Percentiles rank a stretch among this genome's conserved stretches.
Conservation (phyloP, 345 rosid genomes). For the Ceriops tagal region DNA sequence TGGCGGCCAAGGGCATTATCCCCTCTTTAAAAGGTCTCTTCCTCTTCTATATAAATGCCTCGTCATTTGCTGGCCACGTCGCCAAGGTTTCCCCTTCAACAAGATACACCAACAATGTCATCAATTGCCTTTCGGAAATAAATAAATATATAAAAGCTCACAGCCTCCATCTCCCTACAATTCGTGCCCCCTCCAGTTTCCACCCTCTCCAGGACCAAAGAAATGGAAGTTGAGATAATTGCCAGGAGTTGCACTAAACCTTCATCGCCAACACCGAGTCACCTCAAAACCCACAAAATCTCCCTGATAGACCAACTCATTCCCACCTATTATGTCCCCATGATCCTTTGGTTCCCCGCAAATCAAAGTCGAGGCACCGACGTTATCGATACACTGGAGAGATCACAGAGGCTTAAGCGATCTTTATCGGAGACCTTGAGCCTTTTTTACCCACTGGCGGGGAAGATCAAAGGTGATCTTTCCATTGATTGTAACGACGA, state of each 20-base stretch:
- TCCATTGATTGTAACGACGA: conserved; percentile 14
- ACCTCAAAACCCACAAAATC: conserved; percentile 11
- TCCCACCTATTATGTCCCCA: background rate
- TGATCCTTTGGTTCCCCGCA: conserved; percentile 1
- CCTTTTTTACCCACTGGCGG: conserved; percentile 11
- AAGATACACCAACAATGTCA: no score
- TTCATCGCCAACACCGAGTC: conserved; percentile 13
- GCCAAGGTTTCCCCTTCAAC: no score
- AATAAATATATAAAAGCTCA: no score
- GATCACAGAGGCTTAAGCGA: conserved; percentile 1
- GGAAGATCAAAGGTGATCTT: conserved; percentile 3
- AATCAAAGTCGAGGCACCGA: background rate
- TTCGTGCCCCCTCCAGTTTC: no score
- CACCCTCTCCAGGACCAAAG: no score
- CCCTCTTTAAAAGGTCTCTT: no score
- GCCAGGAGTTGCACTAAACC: conserved; percentile 4
- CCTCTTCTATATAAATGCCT: no score
- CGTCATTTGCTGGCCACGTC: no score
- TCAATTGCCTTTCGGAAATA: no score
- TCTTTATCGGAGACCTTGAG: conserved; percentile 14
- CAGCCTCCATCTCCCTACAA: no score
- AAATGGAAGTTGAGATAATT: conserved; percentile 8
- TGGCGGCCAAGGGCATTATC: no score
- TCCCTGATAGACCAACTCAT: conserved; percentile 10
- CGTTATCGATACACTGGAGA: no score